Base-by-base conservation (phyloP, 1,284 basidiomycete genomes). In the Sanghuangporus baumii region DNA sequence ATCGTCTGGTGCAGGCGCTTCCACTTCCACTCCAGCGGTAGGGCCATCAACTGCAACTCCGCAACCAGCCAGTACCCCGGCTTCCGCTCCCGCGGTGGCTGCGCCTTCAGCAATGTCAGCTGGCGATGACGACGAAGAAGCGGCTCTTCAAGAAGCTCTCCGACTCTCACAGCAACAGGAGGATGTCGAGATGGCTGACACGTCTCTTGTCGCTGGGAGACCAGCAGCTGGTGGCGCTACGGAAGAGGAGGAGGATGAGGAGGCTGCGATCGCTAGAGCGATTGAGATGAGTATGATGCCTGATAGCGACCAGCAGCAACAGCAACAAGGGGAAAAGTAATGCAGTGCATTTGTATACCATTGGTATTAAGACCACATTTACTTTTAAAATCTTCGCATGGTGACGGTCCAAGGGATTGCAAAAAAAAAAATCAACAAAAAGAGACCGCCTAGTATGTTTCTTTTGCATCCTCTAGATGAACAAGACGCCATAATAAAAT, bases 111-210 rank as follows among this genome's bases (percentile, higher is more conserved):
- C 64, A 70, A 12, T 75, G 57, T 69, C 82, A 3, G 72, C 76
- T 20, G 77, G 77, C 52, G 83, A 87, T n/a, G 79, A 80, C 60
- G 85, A 91, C 52, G 87, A 93, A 57, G 85, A 86, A 16, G 82
- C 82, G 4, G 74, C 90, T 71, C 77, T 90, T 20, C 81, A 82
- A 67, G 80, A 84, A 68, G 88, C 89, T 31, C 71, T 90, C 37
- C 83, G 81, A 40, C 72, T 87, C 79, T 83, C 86, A 72, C 69
- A 36, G 47, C 68, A 78, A 56, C 72, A 72, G 46, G 75, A 75
- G 63, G 78, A 80, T 47, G 75, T 81, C n/a, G 79, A 82, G 67
- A 79, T 84, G 68, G 81, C 81, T 40, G 78, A 81, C 37, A 73
- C 76, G 54, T 66, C 74, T 9, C 64, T 75, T 34, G 62, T 64